phyloP scores from a whole-genome alignment of 1,284 basidiomycete genomes.

The Takashimella koratensis region DNA sequence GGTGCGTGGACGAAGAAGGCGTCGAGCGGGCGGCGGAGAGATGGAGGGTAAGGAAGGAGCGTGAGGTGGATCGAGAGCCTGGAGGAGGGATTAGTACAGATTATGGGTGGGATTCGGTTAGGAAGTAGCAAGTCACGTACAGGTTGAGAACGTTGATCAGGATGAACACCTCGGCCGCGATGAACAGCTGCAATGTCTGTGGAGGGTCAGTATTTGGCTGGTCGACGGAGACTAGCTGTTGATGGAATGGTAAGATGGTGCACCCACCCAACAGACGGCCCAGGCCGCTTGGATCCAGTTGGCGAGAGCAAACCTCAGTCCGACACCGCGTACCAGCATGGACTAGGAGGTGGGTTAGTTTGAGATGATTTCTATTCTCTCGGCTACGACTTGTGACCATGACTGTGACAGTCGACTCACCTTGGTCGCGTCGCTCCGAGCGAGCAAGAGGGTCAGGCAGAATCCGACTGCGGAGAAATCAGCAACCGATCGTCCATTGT shows the following conservation, averaged over 20 bases:
- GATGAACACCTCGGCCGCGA: slow-evolving; percentile 41
- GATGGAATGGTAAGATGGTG: background rate
- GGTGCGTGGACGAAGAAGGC: slow-evolving; percentile 54
- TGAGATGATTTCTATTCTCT: background rate
- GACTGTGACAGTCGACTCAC: no score
- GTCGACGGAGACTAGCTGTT: no score
- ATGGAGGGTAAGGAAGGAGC: slow-evolving; percentile 39
- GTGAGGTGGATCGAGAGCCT: slow-evolving; percentile 47
- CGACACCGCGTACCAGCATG: slow-evolving; percentile 70
- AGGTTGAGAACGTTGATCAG: slow-evolving; percentile 45
- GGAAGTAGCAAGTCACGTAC: slow-evolving; percentile 21
- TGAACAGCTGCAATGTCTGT: slow-evolving; percentile 46
- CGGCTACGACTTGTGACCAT: no score
- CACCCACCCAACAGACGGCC: slow-evolving; percentile 72
- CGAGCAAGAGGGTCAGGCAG: slow-evolving; percentile 68
- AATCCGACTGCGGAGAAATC: slow-evolving; percentile 62
- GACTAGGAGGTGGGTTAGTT: slow-evolving; percentile 47
- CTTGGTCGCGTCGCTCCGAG: slow-evolving; percentile 74
- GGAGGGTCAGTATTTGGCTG: background rate
- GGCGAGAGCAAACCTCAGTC: slow-evolving; percentile 68
- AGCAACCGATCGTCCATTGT: background rate
- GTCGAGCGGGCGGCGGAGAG: slow-evolving; percentile 50
- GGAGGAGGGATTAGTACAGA: background rate
- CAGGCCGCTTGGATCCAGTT: slow-evolving; percentile 80
- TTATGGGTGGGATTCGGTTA: background rate